Evolutionary conservation across 768 basidiomycete species (phyloP), one percentile per base, ranked within the genome.

Genomic region (Rhodotorula toruloides): DNA sequence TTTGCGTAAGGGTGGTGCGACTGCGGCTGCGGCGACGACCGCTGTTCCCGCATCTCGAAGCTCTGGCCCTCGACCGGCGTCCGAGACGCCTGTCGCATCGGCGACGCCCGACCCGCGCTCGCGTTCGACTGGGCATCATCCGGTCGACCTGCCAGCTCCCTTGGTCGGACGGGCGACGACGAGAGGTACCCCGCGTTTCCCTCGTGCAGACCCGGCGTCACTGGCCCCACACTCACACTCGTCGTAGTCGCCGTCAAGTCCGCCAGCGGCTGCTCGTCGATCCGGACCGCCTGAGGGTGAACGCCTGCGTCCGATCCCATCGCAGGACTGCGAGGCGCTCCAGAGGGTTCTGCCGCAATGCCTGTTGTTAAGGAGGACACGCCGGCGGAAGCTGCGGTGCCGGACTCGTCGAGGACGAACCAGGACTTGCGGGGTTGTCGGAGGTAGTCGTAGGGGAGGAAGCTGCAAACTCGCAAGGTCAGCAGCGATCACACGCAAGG

Each of bases 191-290:
- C 16, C 48, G 48, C 48, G n/a, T n/a, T n/a, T n/a, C n/a, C 48
- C 48, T 29, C 48, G 19, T 21, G 17, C 48, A 31, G 3, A 12
- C 6, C 47, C 47, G 27, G 11, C 40, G 40, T 11, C 40, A 19
- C 40, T 40, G 12, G 40, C 40, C 40, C 12, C 40, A 17, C 47
- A 29, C 47, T 31, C 4, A 48, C 27, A 2, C 14, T 29, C 47
- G 47, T 29, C 27, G 27, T 19, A 16, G 8, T 29, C 27, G n/a
- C 47, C 8, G 14, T 25, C 36, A n/a, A 10, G 37, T 27, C 53
- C 9, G 53, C 65, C 17, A 67, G 25, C 10, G 70, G 70, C 58
- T 71, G 70, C 36, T 71, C 54, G 34, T 67, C 70, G 54, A 71
- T 53, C 14, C 50, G 46, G 25, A 71, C 50, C 11, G 69, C 69